A percentile compares a stretch with the other conserved stretches of the same genome.
Conservation (phyloP, 805 yeast species). For the Pichia cabralensis region DNA sequence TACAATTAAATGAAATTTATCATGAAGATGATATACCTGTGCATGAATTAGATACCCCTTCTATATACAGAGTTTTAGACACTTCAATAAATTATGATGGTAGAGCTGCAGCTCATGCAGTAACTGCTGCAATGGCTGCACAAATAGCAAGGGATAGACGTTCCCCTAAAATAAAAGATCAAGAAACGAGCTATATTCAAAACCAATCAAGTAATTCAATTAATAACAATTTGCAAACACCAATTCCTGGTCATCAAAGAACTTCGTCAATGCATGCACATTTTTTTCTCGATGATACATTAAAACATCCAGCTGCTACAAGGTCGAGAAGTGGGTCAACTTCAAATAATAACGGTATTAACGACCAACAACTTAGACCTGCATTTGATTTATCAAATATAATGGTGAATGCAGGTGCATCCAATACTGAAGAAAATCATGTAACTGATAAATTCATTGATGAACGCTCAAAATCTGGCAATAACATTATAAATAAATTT, state of each 20-base stretch:
- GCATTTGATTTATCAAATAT: slow-evolving; percentile 2
- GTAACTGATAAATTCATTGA: too few species aligned
- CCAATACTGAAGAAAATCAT: too few species aligned
- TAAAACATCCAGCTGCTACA: slow-evolving; percentile 38
- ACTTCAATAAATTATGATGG: slow-evolving; percentile 10
- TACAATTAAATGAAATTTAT: neutral
- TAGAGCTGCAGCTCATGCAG: slow-evolving; percentile 29
- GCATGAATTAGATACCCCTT: slow-evolving; percentile 1
- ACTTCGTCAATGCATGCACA: slow-evolving; percentile 69
- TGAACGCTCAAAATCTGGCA: too few species aligned
- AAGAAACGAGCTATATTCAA: neutral
- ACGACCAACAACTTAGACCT: slow-evolving; percentile 2
- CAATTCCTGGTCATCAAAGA: slow-evolving; percentile 33
- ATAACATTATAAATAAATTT: slow-evolving; percentile 1
- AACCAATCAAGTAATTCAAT: neutral
- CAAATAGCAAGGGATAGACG: slow-evolving; percentile 28
- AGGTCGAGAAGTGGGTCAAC: slow-evolving; percentile 25
- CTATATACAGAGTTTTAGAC: slow-evolving; percentile 3
- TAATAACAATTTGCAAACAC: slow-evolving; percentile 2
- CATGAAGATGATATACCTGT: neutral
- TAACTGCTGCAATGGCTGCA: slow-evolving; percentile 32
- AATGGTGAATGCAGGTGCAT: slow-evolving; percentile 3
- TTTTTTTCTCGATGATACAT: slow-evolving; percentile 58
- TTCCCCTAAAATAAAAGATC: too few species aligned
- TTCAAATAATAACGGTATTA: neutral